phyloP scores from a whole-genome alignment of 169 alveolate genomes.

The Pseudocohnilembus persalinus region DNA sequence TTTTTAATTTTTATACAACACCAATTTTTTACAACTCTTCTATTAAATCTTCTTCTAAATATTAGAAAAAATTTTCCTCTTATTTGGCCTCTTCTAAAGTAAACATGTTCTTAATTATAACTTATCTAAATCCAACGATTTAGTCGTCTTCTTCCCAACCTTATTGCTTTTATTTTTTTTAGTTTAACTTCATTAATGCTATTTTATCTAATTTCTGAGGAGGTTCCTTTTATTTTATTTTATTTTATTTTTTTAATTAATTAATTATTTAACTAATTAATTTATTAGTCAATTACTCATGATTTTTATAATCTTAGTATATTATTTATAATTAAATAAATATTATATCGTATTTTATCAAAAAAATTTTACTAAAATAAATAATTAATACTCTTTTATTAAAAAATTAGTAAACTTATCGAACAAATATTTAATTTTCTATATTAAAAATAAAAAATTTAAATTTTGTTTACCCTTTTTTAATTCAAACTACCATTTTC shows the following conservation, averaged over 20 bases:
- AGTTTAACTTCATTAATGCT: conserved; percentile 46
- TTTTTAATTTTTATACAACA: conserved; percentile 63
- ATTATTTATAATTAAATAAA: no score
- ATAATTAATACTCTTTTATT: no score
- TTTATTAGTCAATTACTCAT: no score
- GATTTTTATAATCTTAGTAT: no score
- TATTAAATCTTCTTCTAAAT: conserved; percentile 59
- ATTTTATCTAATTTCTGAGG: conserved; percentile 48
- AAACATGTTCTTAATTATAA: conserved; percentile 60
- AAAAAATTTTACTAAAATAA: no score
- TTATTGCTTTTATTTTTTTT: conserved; percentile 49
- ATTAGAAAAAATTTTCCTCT: conserved; percentile 51
- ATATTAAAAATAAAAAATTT: no score
- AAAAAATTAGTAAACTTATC: no score
- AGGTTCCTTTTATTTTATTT: not conserved
- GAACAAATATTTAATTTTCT: no score
- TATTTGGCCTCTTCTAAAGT: conserved; percentile 48
- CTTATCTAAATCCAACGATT: conserved; percentile 70
- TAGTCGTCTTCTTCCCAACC: conserved; percentile 73
- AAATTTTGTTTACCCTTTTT: conserved; percentile 21
- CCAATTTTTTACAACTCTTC: conserved; percentile 48
- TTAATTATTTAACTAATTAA: no score
- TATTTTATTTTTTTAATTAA: no score
- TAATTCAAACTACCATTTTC: conserved; percentile 61
- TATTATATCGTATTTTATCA: no score